Evolutionary conservation across 139 green algal genomes (phyloP), one percentile per base, ranked within the genome.

Genomic region (Picocystis salinarum): DNA sequence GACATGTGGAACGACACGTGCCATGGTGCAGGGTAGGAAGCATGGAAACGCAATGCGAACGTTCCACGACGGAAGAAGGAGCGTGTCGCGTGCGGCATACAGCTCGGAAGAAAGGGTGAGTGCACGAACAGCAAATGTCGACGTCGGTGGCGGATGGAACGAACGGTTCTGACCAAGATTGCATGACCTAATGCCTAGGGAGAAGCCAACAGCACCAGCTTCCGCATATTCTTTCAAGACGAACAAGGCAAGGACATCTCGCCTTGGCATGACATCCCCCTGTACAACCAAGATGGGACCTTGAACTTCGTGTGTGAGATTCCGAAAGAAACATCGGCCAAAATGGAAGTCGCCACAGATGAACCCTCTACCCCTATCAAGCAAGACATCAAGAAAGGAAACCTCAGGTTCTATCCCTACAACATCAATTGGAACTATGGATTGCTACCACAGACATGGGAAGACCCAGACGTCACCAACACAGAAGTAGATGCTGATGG

Each of bases 341-440:
- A 99, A 79, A 95, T 99, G 82, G 89, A 97, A 64, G 70, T 91
- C 0, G 84, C 86, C 37, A 94, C 82, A 6, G 83, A 96, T 42
- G 88, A 97, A 76, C 51, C 61, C 15, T 59, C 46, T 42, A 97
- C 64, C 12, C 89, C 85, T 45, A 96, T 99, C 79, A 99, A 97
- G 76, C 89, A 99, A 61, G 88, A 96, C 62, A 86, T 71, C 40
- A 99, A 99, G 79, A 99, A 98, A 73, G 89, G 83, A 61, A 96
- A 96, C 66, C 70, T 99, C 36, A 58, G 89, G 6, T 88, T 88
- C 74, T 99, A 99, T 75, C 89, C 80, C 33, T 89, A 97, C 80
- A 97, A 97, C 83, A 99, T 99, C 74, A 93, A 99, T 76, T 97
- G 86, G 87, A 99, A 97, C 77, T 99, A 99, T 58, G 89, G 89